Percentiles rank a stretch among this genome's conserved stretches.
These are phyloP conservation scores for Penicillium glabrum DNA, from an alignment of 2,329 filamentous ascomycete species.

Conservation along the genomic window DNA sequence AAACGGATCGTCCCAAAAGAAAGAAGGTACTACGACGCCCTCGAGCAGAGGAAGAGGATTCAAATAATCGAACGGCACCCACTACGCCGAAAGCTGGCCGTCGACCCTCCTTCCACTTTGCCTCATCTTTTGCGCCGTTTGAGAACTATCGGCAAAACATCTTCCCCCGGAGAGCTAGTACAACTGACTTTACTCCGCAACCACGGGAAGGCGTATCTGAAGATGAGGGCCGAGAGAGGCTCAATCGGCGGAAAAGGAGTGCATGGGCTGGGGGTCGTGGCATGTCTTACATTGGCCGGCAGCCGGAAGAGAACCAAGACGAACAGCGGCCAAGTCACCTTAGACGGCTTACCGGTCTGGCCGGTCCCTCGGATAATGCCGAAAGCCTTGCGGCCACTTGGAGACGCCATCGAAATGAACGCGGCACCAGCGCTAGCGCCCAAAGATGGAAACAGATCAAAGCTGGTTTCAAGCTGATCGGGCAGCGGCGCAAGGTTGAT, in stretches of 20 bases:
- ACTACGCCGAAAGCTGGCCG: conserved; percentile 59
- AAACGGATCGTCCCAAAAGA: conserved; percentile 55
- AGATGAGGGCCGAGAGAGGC: conserved; percentile 68
- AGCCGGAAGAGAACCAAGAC: conserved; percentile 55
- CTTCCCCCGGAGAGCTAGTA: conserved; percentile 65
- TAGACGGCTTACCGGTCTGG: conserved; percentile 63
- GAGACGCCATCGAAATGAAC: conserved; percentile 55
- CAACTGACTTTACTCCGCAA: conserved; percentile 58
- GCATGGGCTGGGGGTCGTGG: conserved; percentile 54
- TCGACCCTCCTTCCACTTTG: conserved; percentile 39
- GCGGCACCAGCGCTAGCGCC: conserved; percentile 68
- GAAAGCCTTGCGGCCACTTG: conserved; percentile 63
- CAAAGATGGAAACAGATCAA: conserved; percentile 94
- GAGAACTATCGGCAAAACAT: conserved; percentile 49
- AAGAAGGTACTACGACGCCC: conserved; percentile 59
- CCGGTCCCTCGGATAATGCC: conserved; percentile 61
- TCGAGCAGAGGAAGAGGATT: conserved; percentile 52
- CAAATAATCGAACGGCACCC: conserved; percentile 63
- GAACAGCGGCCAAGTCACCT: conserved; percentile 63
- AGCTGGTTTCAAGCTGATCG: conserved; percentile 76
- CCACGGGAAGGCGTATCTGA: conserved; percentile 69
- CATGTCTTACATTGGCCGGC: conserved; percentile 49
- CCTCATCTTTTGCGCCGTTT: conserved; percentile 50
- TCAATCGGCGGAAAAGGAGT: conserved; percentile 61
- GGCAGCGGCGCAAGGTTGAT: conserved; percentile 78